These are phyloP conservation scores for Euphorbia schlechtendalii DNA, from an alignment of 441 rosid species.

Conservation along the genomic window DNA sequence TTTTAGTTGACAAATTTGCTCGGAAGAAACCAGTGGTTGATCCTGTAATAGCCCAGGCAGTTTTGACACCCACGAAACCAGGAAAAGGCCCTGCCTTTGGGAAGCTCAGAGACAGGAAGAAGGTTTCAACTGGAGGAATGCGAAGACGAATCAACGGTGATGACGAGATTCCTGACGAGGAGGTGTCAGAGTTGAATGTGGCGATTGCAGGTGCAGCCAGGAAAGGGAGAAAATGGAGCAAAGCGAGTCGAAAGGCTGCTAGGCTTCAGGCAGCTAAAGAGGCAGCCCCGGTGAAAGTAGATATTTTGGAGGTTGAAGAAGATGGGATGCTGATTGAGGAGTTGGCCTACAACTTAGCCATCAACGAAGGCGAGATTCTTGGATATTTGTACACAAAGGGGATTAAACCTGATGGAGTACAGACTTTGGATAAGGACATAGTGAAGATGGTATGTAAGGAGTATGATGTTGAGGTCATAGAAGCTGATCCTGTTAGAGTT, in stretches of 20 bases:
- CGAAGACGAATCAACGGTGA: slow-evolving; percentile 54
- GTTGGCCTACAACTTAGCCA: slow-evolving; percentile 72
- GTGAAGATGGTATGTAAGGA: slow-evolving; percentile 93
- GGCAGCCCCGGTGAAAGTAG: slow-evolving; percentile 93
- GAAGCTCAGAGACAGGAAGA: slow-evolving; percentile 72
- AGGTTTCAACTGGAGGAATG: slow-evolving; percentile 47
- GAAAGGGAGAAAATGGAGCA: slow-evolving; percentile 96
- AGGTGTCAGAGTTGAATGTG: slow-evolving; percentile 51
- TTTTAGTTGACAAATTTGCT: slow-evolving; percentile 84
- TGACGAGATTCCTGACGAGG: slow-evolving; percentile 61
- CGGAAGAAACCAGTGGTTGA: slow-evolving; percentile 59
- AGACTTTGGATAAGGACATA: slow-evolving; percentile 80
- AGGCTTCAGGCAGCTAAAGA: slow-evolving; percentile 87
- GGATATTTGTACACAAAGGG: slow-evolving; percentile 84
- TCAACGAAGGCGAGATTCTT: slow-evolving; percentile 83
- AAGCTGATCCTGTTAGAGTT: slow-evolving; percentile 61
- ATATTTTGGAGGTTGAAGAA: slow-evolving; percentile 86
- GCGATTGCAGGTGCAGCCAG: slow-evolving; percentile 58
- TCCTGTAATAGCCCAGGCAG: slow-evolving; percentile 63
- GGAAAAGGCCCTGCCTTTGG: slow-evolving; percentile 61
- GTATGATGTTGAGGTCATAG: slow-evolving; percentile 81
- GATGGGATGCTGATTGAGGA: slow-evolving; percentile 86
- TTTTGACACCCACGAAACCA: slow-evolving; percentile 69
- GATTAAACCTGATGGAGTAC: slow-evolving; percentile 95
- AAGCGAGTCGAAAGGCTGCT: slow-evolving; percentile 94